Percentiles rank a stretch among this genome's conserved stretches.
These are phyloP conservation scores for Clavispora santaluciae DNA, from an alignment of 805 yeast species.

Conservation along the genomic window DNA sequence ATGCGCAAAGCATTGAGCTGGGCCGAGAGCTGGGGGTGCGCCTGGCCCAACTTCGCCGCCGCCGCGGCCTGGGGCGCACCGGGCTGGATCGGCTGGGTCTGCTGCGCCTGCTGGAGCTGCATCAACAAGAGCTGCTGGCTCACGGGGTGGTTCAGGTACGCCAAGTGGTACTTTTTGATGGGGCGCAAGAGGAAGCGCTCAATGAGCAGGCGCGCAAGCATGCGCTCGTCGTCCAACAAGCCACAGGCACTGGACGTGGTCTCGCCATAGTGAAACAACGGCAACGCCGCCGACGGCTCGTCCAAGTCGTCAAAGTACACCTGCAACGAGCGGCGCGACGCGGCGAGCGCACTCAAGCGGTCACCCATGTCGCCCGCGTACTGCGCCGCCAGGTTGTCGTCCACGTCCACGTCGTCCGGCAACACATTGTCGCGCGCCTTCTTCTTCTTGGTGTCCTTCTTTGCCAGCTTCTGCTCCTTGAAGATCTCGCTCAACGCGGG, in stretches of 20 bases:
- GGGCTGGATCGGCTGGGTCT: background rate
- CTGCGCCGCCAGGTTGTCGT: conserved; percentile 41
- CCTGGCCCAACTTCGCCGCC: background rate
- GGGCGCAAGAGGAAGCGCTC: conserved; percentile 38
- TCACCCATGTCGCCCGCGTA: conserved; percentile 47
- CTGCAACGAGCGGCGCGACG: conserved; percentile 35
- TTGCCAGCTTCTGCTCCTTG: conserved; percentile 32
- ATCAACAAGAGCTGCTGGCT: conserved; percentile 20
- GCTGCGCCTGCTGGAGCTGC: conserved; percentile 17
- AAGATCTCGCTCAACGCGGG: conserved; percentile 52
- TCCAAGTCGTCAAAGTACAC: conserved; percentile 32
- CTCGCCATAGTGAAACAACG: conserved; percentile 48
- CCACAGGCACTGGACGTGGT: conserved; percentile 25
- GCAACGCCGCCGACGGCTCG: conserved; percentile 23
- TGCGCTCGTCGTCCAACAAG: conserved; percentile 32
- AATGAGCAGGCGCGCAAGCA: conserved; percentile 36
- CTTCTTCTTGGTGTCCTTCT: conserved; percentile 25
- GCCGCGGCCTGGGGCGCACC: background rate
- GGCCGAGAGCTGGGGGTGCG: conserved; percentile 10
- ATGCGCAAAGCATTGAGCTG: conserved; percentile 24
- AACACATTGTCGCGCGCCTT: conserved; percentile 31
- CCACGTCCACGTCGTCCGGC: conserved; percentile 47
- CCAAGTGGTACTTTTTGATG: conserved; percentile 41
- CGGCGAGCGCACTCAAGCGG: conserved; percentile 34
- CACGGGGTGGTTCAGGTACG: conserved; percentile 41